phyloP scores from a whole-genome alignment of 768 basidiomycete genomes.

The Mrakia hoshinonis region DNA sequence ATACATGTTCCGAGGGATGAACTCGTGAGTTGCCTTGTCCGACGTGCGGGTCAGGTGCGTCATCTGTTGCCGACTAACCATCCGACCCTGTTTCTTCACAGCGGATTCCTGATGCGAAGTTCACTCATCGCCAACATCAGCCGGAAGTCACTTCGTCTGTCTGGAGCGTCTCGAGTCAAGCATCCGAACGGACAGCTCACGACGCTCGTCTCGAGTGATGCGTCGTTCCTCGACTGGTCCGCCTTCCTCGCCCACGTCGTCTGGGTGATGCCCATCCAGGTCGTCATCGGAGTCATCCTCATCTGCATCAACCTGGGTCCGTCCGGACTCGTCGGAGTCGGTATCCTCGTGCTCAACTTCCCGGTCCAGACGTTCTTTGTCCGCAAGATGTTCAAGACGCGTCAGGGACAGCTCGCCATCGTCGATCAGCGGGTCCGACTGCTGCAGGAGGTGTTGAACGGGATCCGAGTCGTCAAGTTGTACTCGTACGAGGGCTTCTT shows the following conservation, averaged over 20 bases:
- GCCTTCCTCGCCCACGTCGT: constrained; percentile 44
- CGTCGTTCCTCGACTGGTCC: constrained; percentile 51
- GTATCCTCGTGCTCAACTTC: constrained; percentile 49
- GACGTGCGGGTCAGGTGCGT: background rate
- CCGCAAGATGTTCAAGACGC: constrained; percentile 46
- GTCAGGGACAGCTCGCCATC: constrained; percentile 46
- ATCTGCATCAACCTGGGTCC: constrained; percentile 60
- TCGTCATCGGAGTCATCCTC: constrained; percentile 55
- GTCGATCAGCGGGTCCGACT: constrained; percentile 61
- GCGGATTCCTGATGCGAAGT: constrained; percentile 29
- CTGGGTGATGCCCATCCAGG: constrained; percentile 50
- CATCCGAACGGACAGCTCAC: constrained; percentile 61
- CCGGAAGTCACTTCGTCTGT: constrained; percentile 60
- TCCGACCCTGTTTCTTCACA: background rate
- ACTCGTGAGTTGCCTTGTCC: constrained; percentile 36
- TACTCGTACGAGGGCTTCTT: constrained; percentile 52
- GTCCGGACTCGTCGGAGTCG: constrained; percentile 60
- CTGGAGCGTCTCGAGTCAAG: constrained; percentile 51
- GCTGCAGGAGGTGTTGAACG: constrained; percentile 58
- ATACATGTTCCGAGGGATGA: constrained; percentile 33
- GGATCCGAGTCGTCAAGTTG: constrained; percentile 58
- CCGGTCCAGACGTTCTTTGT: constrained; percentile 54
- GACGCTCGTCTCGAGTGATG: constrained; percentile 59
- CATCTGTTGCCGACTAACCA: background rate
- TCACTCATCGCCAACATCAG: constrained; percentile 49